Conservation (phyloP, 768 basidiomycete genomes). For the Mycena filopes region DNA sequence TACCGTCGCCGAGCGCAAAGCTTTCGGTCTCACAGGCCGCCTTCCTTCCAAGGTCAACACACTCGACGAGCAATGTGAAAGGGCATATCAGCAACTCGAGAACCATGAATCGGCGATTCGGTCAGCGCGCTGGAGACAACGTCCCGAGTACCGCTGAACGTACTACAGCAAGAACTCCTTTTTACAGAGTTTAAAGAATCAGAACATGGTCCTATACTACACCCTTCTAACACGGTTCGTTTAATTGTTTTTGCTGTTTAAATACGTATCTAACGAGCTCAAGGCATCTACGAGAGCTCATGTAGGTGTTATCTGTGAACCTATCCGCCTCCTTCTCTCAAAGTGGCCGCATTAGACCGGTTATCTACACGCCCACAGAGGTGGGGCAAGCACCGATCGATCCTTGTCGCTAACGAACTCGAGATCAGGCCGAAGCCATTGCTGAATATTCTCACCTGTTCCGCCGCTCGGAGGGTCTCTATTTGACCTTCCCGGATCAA, state of each 20-base stretch:
- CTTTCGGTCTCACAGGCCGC: conserved; percentile 69
- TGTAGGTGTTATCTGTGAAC: conserved; percentile 36
- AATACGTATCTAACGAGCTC: background rate
- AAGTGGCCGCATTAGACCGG: conserved; percentile 42
- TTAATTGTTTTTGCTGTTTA: background rate
- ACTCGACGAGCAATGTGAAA: conserved; percentile 79
- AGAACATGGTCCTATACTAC: conserved; percentile 88
- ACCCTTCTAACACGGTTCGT: conserved; percentile 56
- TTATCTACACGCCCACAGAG: conserved; percentile 88
- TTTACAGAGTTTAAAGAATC: conserved; percentile 77
- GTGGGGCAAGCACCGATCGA: conserved; percentile 46
- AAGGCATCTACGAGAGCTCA: conserved; percentile 68
- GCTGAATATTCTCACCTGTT: conserved; percentile 87
- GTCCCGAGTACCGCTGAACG: background rate
- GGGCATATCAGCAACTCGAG: conserved; percentile 76
- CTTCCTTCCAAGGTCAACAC: conserved; percentile 65
- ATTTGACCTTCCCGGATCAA: conserved; percentile 67
- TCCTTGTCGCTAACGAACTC: background rate
- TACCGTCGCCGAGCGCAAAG: conserved; percentile 70
- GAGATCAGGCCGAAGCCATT: conserved; percentile 81
- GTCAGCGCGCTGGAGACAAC: background rate
- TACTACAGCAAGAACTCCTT: conserved; percentile 73
- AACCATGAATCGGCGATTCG: conserved; percentile 44
- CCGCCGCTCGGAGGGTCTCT: conserved; percentile 81
- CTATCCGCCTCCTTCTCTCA: background rate